Evolutionary conservation across 768 basidiomycete genomes (phyloP).

Genomic region (Russula sp.): DNA sequence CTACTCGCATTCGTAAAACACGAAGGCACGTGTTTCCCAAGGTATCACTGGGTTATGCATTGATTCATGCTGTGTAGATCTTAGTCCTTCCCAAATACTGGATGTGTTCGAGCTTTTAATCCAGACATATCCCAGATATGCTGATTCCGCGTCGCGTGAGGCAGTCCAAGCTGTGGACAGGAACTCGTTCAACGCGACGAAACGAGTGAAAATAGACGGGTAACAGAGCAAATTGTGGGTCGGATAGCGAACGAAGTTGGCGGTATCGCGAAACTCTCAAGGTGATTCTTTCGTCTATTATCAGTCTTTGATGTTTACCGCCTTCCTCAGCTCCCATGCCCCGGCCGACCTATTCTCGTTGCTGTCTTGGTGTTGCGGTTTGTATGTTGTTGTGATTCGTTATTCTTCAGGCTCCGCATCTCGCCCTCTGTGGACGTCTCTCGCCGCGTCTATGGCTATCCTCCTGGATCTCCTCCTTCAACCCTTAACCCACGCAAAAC

Average conservation of each 20-base stretch:
- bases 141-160: constrained; percentile 64
- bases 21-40: constrained; percentile 47
- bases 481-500: constrained; percentile 51
- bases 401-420: constrained; percentile 46
- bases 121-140: constrained; percentile 74
- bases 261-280: constrained; percentile 53
- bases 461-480: constrained; percentile 59
- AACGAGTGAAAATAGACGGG: constrained; percentile 48
- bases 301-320: not conserved
- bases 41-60: constrained; percentile 3
- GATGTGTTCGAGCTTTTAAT: constrained; percentile 74
- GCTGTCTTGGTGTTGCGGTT: constrained; percentile 64
- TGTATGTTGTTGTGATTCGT: constrained; percentile 54
- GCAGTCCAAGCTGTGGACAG: constrained; percentile 69
- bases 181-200: constrained; percentile 65
- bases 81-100: constrained; percentile 55
- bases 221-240: constrained; percentile 67
- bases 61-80: constrained; percentile 43
- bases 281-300: constrained; percentile 43
- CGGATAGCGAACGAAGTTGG: constrained; percentile 73
- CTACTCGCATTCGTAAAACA: constrained; percentile 54
- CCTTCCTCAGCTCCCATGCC: constrained; percentile 39
- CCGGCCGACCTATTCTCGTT: constrained; percentile 64
- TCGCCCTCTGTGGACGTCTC: constrained; percentile 49
- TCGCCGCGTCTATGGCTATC: constrained; percentile 56